These are phyloP conservation scores for Taiozyma sp. DNA, from an alignment of 1,139 yeast species.

Conservation along the genomic window DNA sequence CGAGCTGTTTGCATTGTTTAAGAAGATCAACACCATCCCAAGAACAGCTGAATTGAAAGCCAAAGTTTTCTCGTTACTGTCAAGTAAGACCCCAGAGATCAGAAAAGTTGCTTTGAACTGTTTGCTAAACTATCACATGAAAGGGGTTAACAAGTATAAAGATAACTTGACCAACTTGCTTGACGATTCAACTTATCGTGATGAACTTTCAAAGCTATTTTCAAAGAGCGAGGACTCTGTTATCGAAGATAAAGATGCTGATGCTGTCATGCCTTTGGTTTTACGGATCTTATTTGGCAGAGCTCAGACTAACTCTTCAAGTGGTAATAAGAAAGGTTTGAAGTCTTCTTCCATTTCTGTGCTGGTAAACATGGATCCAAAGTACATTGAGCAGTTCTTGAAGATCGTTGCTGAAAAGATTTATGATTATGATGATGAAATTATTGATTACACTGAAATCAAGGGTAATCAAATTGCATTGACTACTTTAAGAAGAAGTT, in stretches of 20 bases:
- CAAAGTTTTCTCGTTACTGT: slow-evolving; percentile 50
- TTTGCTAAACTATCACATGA: slow-evolving; percentile 59
- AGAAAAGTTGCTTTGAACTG: slow-evolving; percentile 74
- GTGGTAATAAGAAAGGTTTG: slow-evolving; percentile 68
- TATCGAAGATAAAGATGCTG: slow-evolving; percentile 58
- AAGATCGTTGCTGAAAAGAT: slow-evolving; percentile 56
- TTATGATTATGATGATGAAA: slow-evolving; percentile 28
- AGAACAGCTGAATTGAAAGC: slow-evolving; percentile 48
- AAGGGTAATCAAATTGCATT: slow-evolving; percentile 13
- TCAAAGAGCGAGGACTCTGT: slow-evolving; percentile 44
- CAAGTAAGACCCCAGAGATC: slow-evolving; percentile 55
- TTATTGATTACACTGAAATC: slow-evolving; percentile 22
- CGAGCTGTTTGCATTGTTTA: slow-evolving; percentile 59
- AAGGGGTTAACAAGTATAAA: slow-evolving; percentile 55
- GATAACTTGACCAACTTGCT: slow-evolving; percentile 71
- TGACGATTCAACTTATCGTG: slow-evolving; percentile 81
- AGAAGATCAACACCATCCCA: slow-evolving; percentile 49
- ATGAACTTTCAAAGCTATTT: slow-evolving; percentile 68
- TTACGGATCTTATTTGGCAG: slow-evolving; percentile 82
- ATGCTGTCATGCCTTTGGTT: slow-evolving; percentile 60
- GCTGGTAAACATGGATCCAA: slow-evolving; percentile 55
- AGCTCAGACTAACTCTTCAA: slow-evolving; percentile 53
- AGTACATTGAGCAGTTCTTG: slow-evolving; percentile 54
- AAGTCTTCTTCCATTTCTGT: slow-evolving; percentile 73
- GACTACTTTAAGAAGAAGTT: slow-evolving; percentile 44